Evolutionary conservation across 2,329 filamentous ascomycete species (phyloP).

Genomic region (Cladobotryum mycophilum): DNA sequence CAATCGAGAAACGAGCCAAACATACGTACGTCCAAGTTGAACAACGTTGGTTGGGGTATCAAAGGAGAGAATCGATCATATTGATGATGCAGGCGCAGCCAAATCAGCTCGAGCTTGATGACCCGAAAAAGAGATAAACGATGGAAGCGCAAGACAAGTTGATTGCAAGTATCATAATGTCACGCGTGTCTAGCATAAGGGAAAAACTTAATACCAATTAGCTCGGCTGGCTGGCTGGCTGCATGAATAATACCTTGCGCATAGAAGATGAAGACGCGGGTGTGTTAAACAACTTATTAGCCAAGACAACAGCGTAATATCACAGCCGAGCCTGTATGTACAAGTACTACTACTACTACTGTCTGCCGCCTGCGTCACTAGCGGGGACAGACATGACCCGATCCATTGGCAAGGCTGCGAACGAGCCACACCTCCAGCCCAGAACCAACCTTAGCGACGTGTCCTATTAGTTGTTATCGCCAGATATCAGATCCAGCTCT

Average conservation of each 20-base stretch:
- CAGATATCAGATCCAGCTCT: background rate
- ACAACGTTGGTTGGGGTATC: background rate
- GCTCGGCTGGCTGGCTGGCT: too few relatives aligned
- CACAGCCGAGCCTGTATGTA: too few relatives aligned
- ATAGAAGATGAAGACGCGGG: too few relatives aligned
- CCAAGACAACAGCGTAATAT: too few relatives aligned
- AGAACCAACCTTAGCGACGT: constrained; percentile 6
- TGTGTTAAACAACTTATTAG: too few relatives aligned
- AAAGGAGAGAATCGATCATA: background rate
- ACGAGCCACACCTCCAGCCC: background rate
- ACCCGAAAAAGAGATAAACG: background rate
- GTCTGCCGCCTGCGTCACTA: background rate
- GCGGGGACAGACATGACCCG: background rate
- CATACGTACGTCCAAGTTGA: too few relatives aligned
- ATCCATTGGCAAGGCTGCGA: constrained; percentile 6
- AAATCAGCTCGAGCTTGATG: background rate
- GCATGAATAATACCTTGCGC: too few relatives aligned
- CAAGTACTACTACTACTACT: too few relatives aligned
- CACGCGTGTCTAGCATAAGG: background rate
- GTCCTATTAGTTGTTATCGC: constrained; percentile 3
- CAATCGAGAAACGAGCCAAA: too few relatives aligned
- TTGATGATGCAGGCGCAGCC: background rate
- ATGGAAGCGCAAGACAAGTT: too few relatives aligned
- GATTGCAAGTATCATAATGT: background rate
- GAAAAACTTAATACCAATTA: background rate